Conservation (phyloP, 2,329 filamentous ascomycete species). For the Grosmannia huntii region DNA sequence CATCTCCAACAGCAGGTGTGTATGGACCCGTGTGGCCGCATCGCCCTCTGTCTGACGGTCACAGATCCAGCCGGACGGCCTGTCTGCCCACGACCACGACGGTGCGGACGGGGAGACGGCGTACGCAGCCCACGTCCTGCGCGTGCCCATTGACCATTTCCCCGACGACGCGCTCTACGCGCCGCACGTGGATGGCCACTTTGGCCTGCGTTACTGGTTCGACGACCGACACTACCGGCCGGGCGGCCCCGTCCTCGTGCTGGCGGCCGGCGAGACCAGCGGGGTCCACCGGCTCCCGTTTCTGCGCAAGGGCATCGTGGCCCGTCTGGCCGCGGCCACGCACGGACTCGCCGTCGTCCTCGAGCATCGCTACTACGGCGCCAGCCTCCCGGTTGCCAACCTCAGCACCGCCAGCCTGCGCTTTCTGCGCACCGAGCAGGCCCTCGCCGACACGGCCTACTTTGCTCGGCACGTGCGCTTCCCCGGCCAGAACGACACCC, state of each 20-base stretch:
- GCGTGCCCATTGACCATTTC: conserved; percentile 63
- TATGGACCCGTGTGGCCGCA: background rate
- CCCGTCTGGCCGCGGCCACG: conserved; percentile 56
- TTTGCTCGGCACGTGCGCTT: conserved; percentile 65
- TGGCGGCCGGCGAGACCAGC: conserved; percentile 58
- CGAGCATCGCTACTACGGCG: conserved; percentile 80
- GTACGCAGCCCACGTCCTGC: conserved; percentile 28
- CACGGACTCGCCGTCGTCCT: conserved; percentile 67
- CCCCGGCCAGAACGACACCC: conserved; percentile 54
- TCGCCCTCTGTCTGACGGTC: background rate
- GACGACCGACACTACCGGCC: conserved; percentile 61
- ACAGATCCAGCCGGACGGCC: background rate
- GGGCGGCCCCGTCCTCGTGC: conserved; percentile 70
- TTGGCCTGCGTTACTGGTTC: conserved; percentile 71
- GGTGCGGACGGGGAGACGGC: background rate
- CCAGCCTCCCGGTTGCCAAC: conserved; percentile 55
- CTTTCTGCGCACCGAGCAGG: conserved; percentile 74
- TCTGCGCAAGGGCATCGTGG: conserved; percentile 65
- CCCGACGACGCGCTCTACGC: conserved; percentile 67
- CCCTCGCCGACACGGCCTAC: conserved; percentile 68
- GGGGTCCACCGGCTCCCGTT: conserved; percentile 52
- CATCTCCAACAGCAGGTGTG: conserved; percentile 6
- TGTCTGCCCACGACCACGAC: background rate
- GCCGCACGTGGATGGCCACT: conserved; percentile 57
- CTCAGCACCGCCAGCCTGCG: conserved; percentile 57